These are phyloP conservation scores for Lactifluus pinguis DNA, from an alignment of 768 basidiomycete genomes.

Conservation along the genomic window DNA sequence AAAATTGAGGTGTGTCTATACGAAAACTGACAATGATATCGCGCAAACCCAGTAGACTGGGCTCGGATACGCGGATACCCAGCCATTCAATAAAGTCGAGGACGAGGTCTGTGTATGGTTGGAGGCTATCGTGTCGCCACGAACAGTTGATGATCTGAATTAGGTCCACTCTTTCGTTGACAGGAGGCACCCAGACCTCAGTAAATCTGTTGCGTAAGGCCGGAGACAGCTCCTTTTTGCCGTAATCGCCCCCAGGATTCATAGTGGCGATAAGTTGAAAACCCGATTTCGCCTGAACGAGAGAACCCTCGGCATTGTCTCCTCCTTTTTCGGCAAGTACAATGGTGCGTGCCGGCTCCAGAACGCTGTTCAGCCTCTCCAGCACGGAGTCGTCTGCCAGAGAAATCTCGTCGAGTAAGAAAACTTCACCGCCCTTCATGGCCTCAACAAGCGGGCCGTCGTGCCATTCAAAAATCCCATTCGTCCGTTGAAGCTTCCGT, in stretches of 20 bases:
- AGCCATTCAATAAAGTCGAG: conserved; percentile 84
- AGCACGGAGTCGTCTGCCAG: conserved; percentile 97
- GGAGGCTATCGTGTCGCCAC: conserved; percentile 53
- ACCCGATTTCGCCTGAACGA: conserved; percentile 49
- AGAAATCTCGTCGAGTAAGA: conserved; percentile 94
- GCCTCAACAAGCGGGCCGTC: conserved; percentile 94
- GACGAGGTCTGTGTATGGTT: conserved; percentile 47
- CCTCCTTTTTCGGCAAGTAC: conserved; percentile 92
- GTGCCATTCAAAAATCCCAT: conserved; percentile 93
- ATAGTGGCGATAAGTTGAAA: conserved; percentile 96
- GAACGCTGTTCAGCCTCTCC: conserved; percentile 91
- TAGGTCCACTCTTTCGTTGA: conserved; percentile 66
- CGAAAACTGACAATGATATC: conserved; percentile 70
- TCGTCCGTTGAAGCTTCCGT: conserved; percentile 38
- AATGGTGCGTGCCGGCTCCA: conserved; percentile 84
- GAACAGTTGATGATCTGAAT: conserved; percentile 63
- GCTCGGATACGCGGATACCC: conserved; percentile 47
- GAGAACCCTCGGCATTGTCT: conserved; percentile 54
- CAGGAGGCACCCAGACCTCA: conserved; percentile 94
- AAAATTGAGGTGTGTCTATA: not conserved
- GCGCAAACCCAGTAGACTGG: conserved; percentile 63
- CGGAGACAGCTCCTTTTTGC: conserved; percentile 97
- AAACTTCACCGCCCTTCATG: conserved; percentile 77
- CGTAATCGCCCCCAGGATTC: conserved; percentile 99
- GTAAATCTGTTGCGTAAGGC: conserved; percentile 96